Evolutionary conservation across 108 stramenopile genomes (phyloP).

Genomic region (Aurantiochytrium sp.): DNA sequence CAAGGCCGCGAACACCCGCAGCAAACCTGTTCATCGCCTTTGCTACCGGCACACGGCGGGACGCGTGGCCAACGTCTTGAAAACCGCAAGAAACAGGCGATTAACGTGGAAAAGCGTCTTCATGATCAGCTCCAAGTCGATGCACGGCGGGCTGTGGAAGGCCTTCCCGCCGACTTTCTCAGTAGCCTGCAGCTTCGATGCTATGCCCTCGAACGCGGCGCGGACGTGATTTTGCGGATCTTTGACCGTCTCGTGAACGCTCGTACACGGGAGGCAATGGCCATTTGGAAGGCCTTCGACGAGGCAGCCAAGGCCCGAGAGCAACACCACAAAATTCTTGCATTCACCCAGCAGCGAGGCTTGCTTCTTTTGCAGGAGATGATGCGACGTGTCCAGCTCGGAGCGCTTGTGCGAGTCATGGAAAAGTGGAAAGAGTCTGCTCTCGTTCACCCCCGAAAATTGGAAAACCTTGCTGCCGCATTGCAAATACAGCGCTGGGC

Average conservation of each 20-base stretch:
- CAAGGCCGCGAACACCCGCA: neutral
- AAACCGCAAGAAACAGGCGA: neutral
- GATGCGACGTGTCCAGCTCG: neutral
- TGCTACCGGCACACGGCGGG: neutral
- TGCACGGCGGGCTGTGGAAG: neutral
- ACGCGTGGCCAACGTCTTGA: neutral
- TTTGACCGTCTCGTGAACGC: neutral
- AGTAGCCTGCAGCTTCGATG: neutral
- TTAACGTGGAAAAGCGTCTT: neutral
- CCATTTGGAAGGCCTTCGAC: neutral
- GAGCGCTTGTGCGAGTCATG: neutral
- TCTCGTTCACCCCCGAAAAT: neutral
- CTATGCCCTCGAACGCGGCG: neutral
- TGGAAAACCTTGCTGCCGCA: neutral
- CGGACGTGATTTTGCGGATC: neutral
- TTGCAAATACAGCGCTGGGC: neutral
- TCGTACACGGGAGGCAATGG: neutral
- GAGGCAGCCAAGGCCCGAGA: neutral
- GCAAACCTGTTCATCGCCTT: neutral
- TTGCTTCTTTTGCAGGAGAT: neutral
- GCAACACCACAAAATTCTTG: neutral
- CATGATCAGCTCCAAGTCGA: neutral
- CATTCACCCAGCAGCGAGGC: neutral
- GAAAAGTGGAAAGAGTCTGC: neutral
- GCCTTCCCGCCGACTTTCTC: neutral